phyloP scores from a whole-genome alignment of 2,329 filamentous ascomycete genomes.

The Ciborinia camelliae region DNA sequence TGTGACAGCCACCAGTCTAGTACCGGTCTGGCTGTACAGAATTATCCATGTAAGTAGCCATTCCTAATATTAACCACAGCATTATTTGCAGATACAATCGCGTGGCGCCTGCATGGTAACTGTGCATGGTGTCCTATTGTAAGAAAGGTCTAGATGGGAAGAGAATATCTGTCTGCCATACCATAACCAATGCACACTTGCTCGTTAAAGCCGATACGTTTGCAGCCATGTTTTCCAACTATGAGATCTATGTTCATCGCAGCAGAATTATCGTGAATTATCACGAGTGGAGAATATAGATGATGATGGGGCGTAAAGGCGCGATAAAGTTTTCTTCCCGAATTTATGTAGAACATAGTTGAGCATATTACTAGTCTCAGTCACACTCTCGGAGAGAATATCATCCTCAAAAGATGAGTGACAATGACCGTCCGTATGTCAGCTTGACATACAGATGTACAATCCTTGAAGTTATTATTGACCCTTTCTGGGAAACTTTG shows the following conservation, averaged over 20 bases:
- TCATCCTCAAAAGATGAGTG: neutral
- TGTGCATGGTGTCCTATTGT: neutral
- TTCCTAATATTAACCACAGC: neutral
- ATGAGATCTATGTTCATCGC: neutral
- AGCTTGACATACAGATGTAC: neutral
- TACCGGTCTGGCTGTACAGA: neutral
- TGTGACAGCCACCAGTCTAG: neutral
- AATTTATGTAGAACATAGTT: neutral
- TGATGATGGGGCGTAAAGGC: neutral
- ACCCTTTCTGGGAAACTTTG: neutral
- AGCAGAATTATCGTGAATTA: neutral
- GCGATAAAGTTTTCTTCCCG: neutral
- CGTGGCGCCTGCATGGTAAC: slow-evolving; percentile 13
- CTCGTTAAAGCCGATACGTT: neutral
- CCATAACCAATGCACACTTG: neutral
- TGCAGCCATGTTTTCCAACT: neutral
- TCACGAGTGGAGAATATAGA: neutral
- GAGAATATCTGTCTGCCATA: neutral
- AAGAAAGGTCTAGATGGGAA: neutral
- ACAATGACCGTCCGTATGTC: neutral
- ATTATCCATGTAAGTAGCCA: neutral
- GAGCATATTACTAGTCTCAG: neutral
- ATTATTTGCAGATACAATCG: slow-evolving; percentile 2
- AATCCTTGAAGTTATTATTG: neutral
- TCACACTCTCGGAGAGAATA: neutral